These are phyloP conservation scores for Amylostereum chailletii DNA, from an alignment of 1,284 basidiomycete genomes.

Conservation along the genomic window DNA sequence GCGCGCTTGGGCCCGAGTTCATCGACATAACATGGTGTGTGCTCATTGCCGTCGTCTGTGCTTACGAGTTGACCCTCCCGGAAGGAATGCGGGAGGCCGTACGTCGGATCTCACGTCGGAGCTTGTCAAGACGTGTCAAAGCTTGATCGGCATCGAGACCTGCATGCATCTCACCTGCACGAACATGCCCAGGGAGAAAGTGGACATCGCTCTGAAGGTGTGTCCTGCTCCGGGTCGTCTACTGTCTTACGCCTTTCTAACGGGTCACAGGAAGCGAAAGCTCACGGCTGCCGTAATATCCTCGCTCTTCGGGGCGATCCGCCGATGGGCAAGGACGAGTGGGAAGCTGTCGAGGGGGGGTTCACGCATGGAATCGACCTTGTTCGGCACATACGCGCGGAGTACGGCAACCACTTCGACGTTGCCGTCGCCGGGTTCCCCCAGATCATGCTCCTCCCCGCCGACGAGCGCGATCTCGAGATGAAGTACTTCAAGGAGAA, in stretches of 20 bases:
- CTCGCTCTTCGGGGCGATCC: constrained; percentile 94
- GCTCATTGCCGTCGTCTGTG: constrained; percentile 1
- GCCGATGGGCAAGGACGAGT: constrained; percentile 79
- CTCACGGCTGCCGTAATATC: constrained; percentile 89
- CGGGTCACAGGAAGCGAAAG: constrained; percentile 72
- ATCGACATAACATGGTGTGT: constrained; percentile 94
- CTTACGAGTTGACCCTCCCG: constrained; percentile 6
- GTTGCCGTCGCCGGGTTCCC: constrained; percentile 90
- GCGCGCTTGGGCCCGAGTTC: constrained; percentile 91
- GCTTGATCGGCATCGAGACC: constrained; percentile 87
- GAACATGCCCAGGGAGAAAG: constrained; percentile 93
- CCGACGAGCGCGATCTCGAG: constrained; percentile 74
- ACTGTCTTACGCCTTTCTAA: constrained; percentile 12
- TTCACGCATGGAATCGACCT: constrained; percentile 89
- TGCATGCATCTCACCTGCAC: constrained; percentile 99
- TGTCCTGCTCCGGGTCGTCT: constrained; percentile 22
- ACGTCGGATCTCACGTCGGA: constrained; percentile 91
- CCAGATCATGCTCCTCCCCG: constrained; percentile 58
- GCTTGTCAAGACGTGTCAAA: constrained; percentile 93
- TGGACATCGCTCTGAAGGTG: constrained; percentile 82
- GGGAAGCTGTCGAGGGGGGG: constrained; percentile 85
- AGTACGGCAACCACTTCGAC: constrained; percentile 88
- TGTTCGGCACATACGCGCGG: constrained; percentile 74
- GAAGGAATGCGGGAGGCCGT: constrained; percentile 91
- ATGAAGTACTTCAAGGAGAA: constrained; percentile 85